These are phyloP conservation scores for Cynara cardunculus DNA, from an alignment of 129 eudicot species.

Conservation along the genomic window DNA sequence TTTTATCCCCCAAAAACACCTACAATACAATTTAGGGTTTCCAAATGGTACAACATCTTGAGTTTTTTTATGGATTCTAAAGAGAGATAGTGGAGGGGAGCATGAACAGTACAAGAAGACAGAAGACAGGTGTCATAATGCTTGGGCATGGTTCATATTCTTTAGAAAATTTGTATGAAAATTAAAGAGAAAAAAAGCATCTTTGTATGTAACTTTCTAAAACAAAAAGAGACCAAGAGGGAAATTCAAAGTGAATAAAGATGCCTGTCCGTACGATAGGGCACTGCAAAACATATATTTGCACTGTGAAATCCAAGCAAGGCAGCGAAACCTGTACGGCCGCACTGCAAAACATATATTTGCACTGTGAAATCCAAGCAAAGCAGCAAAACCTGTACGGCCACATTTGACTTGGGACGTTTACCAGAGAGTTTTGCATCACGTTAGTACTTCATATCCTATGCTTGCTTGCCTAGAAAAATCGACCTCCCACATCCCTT, in stretches of 20 bases:
- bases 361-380: constrained; percentile 13
- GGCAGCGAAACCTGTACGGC: constrained; percentile 3
- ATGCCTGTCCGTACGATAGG: constrained; percentile 11
- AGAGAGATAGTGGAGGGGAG: constrained; percentile 12
- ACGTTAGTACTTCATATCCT: neutral
- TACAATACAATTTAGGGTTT: constrained; percentile 8
- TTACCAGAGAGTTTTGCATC: neutral
- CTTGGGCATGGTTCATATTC: constrained; percentile 4
- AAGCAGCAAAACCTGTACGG: neutral
- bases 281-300: constrained; percentile 9
- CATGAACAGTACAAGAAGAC: constrained; percentile 14
- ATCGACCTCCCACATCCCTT: neutral
- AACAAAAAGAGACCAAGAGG: neutral
- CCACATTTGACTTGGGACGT: neutral
- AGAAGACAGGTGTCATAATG: constrained; percentile 15
- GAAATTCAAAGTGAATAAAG: neutral
- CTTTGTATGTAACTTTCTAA: neutral
- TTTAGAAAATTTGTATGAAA: neutral
- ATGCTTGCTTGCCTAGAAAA: constrained; percentile 7
- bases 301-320: constrained; percentile 11
- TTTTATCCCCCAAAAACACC: constrained; percentile 1
- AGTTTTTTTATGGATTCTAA: neutral
- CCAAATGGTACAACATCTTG: neutral
- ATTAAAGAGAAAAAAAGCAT: neutral
- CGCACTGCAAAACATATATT: constrained; percentile 7